These are phyloP conservation scores for Haematococcus lacustris DNA, from an alignment of 139 green algal genomes.

Conservation along the genomic window DNA sequence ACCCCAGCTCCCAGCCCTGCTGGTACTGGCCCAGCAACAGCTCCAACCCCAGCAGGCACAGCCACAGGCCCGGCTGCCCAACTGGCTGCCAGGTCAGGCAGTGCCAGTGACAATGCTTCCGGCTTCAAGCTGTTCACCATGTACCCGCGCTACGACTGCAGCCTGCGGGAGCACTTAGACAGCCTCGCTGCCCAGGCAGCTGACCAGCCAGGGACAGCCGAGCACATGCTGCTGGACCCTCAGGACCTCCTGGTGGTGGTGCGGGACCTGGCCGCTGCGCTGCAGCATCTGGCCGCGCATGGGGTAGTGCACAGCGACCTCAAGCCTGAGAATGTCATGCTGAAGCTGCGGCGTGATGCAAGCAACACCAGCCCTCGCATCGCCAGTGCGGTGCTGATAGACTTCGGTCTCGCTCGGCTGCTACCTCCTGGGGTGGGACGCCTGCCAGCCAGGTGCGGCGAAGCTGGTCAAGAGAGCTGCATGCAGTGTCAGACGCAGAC, in stretches of 20 bases:
- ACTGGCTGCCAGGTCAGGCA: too few species aligned
- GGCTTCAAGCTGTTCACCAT: constrained; percentile 9
- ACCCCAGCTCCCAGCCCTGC: background rate
- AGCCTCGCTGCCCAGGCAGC: too few species aligned
- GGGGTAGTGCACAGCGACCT: constrained; percentile 1
- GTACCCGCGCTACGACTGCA: constrained; percentile 5
- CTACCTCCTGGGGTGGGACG: background rate
- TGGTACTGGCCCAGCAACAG: background rate
- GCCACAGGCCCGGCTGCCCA: background rate
- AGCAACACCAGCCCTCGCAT: background rate
- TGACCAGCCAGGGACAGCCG: background rate
- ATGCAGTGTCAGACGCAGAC: background rate
- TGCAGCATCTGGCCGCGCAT: constrained; percentile 2
- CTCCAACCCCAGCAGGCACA: background rate
- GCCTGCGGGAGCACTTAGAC: constrained; percentile 2
- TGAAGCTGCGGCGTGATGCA: background rate
- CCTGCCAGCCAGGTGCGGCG: background rate
- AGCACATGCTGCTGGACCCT: background rate
- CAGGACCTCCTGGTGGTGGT: background rate
- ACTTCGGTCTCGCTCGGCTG: constrained; percentile 7
- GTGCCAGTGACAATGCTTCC: background rate
- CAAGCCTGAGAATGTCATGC: constrained; percentile 4
- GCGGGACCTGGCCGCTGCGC: constrained; percentile 1
- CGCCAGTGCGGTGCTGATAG: constrained; percentile 4
- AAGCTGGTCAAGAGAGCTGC: background rate